A percentile compares a stretch with the other conserved stretches of the same genome.
Conservation (phyloP, 306 rosid genomes). For the Vachellia pachyceras region DNA sequence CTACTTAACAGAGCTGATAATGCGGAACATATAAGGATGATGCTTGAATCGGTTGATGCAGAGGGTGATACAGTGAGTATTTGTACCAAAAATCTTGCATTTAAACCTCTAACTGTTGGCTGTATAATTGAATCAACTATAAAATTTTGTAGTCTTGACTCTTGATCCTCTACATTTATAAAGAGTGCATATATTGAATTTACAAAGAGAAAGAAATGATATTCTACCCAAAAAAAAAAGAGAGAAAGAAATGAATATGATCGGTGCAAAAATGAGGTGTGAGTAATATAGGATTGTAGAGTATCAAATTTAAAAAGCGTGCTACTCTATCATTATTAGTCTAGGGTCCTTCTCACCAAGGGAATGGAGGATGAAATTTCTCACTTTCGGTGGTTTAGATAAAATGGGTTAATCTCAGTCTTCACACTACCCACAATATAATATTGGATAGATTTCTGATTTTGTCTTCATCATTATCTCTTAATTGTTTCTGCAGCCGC, state of each 20-base stretch:
- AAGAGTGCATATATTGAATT: not conserved
- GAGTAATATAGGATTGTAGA: not conserved
- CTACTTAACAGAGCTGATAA: conserved; percentile 55
- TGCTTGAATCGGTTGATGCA: conserved; percentile 55
- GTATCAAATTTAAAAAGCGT: not conserved
- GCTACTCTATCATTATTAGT: too few relatives aligned
- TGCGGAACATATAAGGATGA: conserved; percentile 59
- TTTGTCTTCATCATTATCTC: conserved; percentile 23
- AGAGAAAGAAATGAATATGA: not conserved
- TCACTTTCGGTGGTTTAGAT: not conserved
- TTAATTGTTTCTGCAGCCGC: conserved; percentile 66
- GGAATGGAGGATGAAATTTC: not conserved
- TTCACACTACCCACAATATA: not conserved
- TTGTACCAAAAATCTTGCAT: not conserved
- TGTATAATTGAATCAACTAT: not conserved
- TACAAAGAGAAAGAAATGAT: not conserved
- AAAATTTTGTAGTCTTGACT: not conserved
- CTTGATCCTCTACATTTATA: not conserved
- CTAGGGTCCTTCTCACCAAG: not conserved
- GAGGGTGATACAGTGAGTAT: conserved; percentile 77
- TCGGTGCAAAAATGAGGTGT: not conserved
- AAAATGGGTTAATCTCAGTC: not conserved
- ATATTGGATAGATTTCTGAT: conserved; percentile 18
- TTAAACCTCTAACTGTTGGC: conserved; percentile 22
- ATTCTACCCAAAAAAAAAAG: too few relatives aligned